Percentiles rank a stretch among this genome's conserved stretches.
Evolutionary conservation across 2,329 filamentous ascomycete genomes (phyloP).

Genomic region (Pseudogymnoascus sp.): DNA sequence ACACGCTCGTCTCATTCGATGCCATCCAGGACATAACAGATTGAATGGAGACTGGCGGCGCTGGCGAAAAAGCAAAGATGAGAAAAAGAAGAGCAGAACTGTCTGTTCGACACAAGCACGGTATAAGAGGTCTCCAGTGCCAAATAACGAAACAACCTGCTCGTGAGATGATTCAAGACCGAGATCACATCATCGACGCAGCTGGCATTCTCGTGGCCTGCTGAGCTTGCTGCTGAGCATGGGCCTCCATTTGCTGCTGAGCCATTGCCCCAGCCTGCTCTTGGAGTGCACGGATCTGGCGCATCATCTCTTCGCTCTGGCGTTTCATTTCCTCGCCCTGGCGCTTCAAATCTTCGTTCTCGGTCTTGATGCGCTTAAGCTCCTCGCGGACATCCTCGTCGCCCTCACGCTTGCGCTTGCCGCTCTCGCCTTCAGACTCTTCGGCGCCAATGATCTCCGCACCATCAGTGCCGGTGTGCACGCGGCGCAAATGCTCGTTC

Average conservation of each 20-base stretch:
- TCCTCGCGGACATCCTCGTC: conserved; percentile 46
- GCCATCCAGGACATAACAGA: neutral
- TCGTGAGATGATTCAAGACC: neutral
- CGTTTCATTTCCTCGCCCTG: conserved; percentile 40
- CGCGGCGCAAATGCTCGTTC: conserved; percentile 82
- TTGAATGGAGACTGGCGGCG: neutral
- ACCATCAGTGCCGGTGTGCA: conserved; percentile 56
- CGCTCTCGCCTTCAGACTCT: conserved; percentile 32
- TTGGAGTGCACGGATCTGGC: conserved; percentile 9
- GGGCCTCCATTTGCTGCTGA: neutral
- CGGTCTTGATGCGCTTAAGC: conserved; percentile 56
- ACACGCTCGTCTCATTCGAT: neutral
- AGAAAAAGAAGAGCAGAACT: neutral
- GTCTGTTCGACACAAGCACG: neutral
- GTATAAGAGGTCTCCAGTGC: neutral
- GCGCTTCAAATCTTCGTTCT: conserved; percentile 51
- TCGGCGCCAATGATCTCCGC: conserved; percentile 31
- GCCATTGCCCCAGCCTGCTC: conserved; percentile 1
- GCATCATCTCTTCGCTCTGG: conserved; percentile 15
- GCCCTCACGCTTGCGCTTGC: conserved; percentile 38
- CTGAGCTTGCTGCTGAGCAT: neutral
- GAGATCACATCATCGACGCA: conserved; percentile 3
- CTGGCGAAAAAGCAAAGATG: neutral
- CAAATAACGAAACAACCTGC: neutral
- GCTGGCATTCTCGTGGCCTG: conserved; percentile 6